These are phyloP conservation scores for Yamadazyma akitaensis DNA, from an alignment of 805 yeast genomes.

Conservation along the genomic window DNA sequence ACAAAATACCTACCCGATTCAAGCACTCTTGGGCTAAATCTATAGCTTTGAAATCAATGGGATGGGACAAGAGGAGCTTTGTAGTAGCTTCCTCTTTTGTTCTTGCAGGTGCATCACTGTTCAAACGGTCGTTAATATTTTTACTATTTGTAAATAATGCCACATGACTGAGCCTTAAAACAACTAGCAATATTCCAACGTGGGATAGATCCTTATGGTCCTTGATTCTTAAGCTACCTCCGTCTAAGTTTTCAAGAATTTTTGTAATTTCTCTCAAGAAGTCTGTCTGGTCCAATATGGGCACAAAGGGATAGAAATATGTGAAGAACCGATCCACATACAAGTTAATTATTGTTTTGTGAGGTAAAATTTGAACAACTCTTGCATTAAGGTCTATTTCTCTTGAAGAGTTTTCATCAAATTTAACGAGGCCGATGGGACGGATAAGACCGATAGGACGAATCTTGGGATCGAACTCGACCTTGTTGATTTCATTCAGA, in stretches of 20 bases:
- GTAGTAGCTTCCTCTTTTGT: conserved; percentile 13
- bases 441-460: background rate
- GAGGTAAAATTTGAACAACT: conserved; percentile 10
- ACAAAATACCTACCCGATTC: conserved; percentile 27
- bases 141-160: conserved; percentile 30
- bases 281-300: conserved; percentile 39
- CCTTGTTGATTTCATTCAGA: too few relatives aligned
- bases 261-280: conserved; percentile 20
- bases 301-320: conserved; percentile 46
- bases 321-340: conserved; percentile 29
- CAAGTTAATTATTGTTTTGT: conserved; percentile 6
- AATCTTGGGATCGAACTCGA: background rate
- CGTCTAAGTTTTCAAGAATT: conserved; percentile 3
- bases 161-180: conserved; percentile 32
- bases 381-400: background rate
- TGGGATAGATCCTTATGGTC: conserved; percentile 30
- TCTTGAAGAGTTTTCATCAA: background rate
- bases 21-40: conserved; percentile 20
- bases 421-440: background rate
- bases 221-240: conserved; percentile 18
- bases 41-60: background rate
- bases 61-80: conserved; percentile 11
- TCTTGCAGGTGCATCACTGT: background rate
- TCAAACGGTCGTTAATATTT: conserved; percentile 13
- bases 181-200: conserved; percentile 30